A percentile compares a stretch with the other conserved stretches of the same genome.
These are phyloP conservation scores for Mycogone perniciosa DNA, from an alignment of 2,329 filamentous ascomycete genomes.

Conservation along the genomic window DNA sequence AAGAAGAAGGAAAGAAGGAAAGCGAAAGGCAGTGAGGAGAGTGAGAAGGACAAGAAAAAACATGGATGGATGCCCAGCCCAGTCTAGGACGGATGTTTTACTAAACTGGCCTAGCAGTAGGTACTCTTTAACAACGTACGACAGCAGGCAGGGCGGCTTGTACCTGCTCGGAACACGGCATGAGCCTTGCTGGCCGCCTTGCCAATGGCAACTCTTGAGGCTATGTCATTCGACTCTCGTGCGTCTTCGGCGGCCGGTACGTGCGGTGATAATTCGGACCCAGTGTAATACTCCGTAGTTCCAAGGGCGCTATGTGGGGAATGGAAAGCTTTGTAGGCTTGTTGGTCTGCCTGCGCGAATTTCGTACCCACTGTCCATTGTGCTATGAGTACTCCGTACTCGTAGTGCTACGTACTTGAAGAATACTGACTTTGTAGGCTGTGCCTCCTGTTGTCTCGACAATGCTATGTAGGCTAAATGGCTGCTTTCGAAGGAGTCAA, in stretches of 20 bases:
- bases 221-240: neutral
- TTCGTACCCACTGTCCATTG: neutral
- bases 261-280: constrained; percentile 4
- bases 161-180: constrained; percentile 13
- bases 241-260: constrained; percentile 5
- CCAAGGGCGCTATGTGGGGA: constrained; percentile 12
- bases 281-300: constrained; percentile 4
- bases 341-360: constrained; percentile 14
- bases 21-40: neutral
- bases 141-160: neutral
- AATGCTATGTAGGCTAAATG: too few relatives aligned
- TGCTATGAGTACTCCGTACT: too few relatives aligned
- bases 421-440: too few relatives aligned
- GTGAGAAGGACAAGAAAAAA: constrained; percentile 4
- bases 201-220: neutral
- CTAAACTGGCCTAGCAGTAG: too few relatives aligned
- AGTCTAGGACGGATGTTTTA: too few relatives aligned
- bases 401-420: too few relatives aligned
- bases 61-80: neutral
- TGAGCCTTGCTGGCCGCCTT: constrained; percentile 10
- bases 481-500: too few relatives aligned
- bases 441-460: too few relatives aligned
- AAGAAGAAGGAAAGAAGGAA: constrained; percentile 4
- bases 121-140: constrained; percentile 2
- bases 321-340: constrained; percentile 7